Evolutionary conservation across 805 yeast genomes (phyloP).

Genomic region (Lipomyces anomalus): DNA sequence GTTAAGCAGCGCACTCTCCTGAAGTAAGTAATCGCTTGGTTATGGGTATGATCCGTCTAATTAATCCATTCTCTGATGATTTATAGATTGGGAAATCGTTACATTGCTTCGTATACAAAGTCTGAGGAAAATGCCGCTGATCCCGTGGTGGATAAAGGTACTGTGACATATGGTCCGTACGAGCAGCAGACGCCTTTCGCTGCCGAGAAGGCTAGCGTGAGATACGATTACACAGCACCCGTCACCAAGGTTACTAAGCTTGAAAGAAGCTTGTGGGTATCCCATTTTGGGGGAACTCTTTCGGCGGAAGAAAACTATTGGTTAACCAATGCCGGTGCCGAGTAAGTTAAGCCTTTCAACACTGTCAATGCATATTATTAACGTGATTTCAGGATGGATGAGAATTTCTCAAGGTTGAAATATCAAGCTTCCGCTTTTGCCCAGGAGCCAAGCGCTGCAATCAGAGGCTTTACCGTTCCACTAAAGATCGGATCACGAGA

Average conservation of each 20-base stretch:
- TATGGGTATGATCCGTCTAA: constrained; percentile 21
- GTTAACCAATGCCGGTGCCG: constrained; percentile 68
- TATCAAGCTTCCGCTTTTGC: constrained; percentile 55
- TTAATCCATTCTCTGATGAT: background rate
- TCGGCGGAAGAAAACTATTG: constrained; percentile 84
- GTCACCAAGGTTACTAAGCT: constrained; percentile 54
- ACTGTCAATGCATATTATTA: no score
- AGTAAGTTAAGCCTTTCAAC: constrained; percentile 15
- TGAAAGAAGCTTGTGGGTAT: constrained; percentile 73
- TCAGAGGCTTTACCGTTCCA: constrained; percentile 37
- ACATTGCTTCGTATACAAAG: constrained; percentile 30
- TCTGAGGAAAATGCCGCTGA: constrained; percentile 37
- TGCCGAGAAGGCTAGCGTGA: constrained; percentile 34
- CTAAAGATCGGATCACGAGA: constrained; percentile 52
- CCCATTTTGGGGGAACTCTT: constrained; percentile 69
- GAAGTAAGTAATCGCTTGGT: constrained; percentile 39
- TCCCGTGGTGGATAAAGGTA: constrained; percentile 22
- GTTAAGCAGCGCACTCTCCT: constrained; percentile 40
- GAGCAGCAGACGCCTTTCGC: constrained; percentile 43
- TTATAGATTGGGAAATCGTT: constrained; percentile 12
- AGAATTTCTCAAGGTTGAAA: constrained; percentile 66
- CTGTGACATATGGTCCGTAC: constrained; percentile 54
- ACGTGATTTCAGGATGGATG: constrained; percentile 36
- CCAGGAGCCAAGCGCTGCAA: constrained; percentile 50
- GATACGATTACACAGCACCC: constrained; percentile 63